Base-by-base conservation (phyloP, 176 grass and related monocot species). In the Triticum urartu region DNA sequence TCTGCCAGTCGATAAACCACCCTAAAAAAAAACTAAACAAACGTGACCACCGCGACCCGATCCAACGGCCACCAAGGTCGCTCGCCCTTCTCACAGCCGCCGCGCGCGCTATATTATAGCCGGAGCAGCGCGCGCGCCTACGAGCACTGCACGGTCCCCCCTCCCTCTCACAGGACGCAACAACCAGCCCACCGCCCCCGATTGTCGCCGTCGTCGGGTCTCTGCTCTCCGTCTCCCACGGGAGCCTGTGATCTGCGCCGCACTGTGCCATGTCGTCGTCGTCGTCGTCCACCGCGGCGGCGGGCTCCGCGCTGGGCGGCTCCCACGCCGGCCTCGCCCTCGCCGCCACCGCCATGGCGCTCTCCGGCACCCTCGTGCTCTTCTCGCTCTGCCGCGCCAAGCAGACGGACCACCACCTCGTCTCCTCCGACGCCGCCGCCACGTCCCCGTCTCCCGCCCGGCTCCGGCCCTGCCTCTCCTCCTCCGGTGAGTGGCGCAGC, bases 311-410 rank as follows among this genome's bases (percentile, higher is more conserved):
- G 36, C 68, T 87, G 82, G 86, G 88, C 84, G 63, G 86, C 70
- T 91, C 92, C 13, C 85, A 75, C 36, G 86, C 89, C 9, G 91
- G 89, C 48, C 83, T 97, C 5, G 90, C 94, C 0, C 64, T 97
- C 17, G 92, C 88, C 2, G 93, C 91, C 62, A 98, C 93, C 3
- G 93, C 93, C 93, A 95, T 98, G 92, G 95, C 95, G 56, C 91
- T 98, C 43, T 98, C 93, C 50, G 93, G 95, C 83, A 95, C 93
- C 11, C 79, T 98, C 80, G 81, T 95, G 36, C 89, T 98, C 82
- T 75, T 92, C 91, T 91, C 93, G 56, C 85, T 98, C 78, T 93
- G 95, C 83, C 95, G 93, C 72, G 81, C 86, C 54, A 91, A 79
- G 81, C 87, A 75, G 42, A 26, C 85, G 0, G 63, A 69, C 32